These are phyloP conservation scores for Carex arenaria DNA, from an alignment of 202 grass and related monocot genomes.

Conservation along the genomic window DNA sequence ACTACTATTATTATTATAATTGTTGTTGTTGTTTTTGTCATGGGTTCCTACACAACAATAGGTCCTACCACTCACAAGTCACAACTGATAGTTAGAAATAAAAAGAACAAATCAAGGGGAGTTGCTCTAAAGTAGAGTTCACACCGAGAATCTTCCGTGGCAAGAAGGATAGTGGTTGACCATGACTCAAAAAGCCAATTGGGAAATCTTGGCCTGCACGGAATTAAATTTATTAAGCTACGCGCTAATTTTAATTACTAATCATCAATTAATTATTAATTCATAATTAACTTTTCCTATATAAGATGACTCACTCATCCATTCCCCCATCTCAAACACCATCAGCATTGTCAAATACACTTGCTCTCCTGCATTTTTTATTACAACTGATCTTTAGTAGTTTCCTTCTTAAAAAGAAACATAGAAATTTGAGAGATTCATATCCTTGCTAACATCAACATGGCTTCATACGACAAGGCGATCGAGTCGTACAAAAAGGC, in stretches of 20 bases:
- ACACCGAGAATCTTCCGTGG: not conserved
- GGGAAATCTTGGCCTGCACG: not conserved
- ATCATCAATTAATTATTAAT: not conserved
- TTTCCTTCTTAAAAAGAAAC: too few species aligned
- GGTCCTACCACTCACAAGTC: too few species aligned
- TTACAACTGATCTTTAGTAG: too few species aligned
- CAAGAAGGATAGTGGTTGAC: not conserved
- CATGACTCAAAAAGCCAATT: not conserved
- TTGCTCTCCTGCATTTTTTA: too few species aligned
- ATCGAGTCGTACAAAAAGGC: slow-evolving; percentile 51
- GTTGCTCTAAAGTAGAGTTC: not conserved
- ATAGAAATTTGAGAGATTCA: not conserved
- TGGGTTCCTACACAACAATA: too few species aligned
- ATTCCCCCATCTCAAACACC: not conserved
- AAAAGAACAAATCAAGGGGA: too few species aligned
- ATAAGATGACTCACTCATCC: not conserved
- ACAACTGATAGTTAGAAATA: too few species aligned
- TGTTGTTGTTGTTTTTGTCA: too few species aligned
- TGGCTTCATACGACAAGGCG: slow-evolving; percentile 55
- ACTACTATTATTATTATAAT: too few species aligned
- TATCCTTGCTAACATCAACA: slow-evolving; percentile 17
- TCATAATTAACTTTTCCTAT: not conserved
- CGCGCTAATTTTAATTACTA: not conserved
- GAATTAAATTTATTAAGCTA: not conserved
- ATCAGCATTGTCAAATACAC: too few species aligned